Conservation (phyloP, 1,284 basidiomycete genomes). For the Malassezia pachydermatis region DNA sequence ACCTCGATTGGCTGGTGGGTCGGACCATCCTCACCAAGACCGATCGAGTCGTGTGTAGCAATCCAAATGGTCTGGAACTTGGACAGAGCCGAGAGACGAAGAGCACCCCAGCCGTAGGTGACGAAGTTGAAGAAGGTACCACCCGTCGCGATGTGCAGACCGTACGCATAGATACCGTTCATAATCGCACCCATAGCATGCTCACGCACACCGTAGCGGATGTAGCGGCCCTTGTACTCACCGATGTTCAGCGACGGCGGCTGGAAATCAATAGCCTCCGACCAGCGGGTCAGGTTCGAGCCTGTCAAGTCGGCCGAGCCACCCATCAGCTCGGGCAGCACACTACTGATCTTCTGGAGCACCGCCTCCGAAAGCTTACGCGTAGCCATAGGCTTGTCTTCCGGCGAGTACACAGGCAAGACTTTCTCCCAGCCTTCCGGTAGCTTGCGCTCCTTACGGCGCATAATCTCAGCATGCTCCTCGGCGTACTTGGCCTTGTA, state of each 20-base stretch:
- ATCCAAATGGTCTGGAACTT: conserved; percentile 85
- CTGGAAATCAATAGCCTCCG: conserved; percentile 80
- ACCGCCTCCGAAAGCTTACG: conserved; percentile 87
- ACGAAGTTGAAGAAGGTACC: conserved; percentile 66
- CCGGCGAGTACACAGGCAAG: conserved; percentile 70
- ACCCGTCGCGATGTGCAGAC: conserved; percentile 66
- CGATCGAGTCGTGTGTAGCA: conserved; percentile 54
- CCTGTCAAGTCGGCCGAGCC: conserved; percentile 88
- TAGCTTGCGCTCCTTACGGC: conserved; percentile 72
- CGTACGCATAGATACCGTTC: conserved; percentile 75
- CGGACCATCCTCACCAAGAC: conserved; percentile 76
- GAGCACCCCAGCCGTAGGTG: conserved; percentile 81
- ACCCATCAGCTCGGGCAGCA: conserved; percentile 65
- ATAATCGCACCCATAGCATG: conserved; percentile 93
- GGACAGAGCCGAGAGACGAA: conserved; percentile 79
- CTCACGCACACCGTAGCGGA: conserved; percentile 93
- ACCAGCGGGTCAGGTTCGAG: conserved; percentile 75
- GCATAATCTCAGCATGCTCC: conserved; percentile 73
- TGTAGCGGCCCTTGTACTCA: conserved; percentile 73
- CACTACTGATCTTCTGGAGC: conserved; percentile 64
- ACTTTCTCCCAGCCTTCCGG: conserved; percentile 57
- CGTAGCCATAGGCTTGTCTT: conserved; percentile 73
- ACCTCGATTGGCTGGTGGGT: conserved; percentile 93
- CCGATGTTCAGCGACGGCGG: conserved; percentile 69
- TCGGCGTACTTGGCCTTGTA: conserved; percentile 70